These are phyloP conservation scores for Nicotiana otophora DNA, from an alignment of 257 asterid genomes.

Conservation along the genomic window DNA sequence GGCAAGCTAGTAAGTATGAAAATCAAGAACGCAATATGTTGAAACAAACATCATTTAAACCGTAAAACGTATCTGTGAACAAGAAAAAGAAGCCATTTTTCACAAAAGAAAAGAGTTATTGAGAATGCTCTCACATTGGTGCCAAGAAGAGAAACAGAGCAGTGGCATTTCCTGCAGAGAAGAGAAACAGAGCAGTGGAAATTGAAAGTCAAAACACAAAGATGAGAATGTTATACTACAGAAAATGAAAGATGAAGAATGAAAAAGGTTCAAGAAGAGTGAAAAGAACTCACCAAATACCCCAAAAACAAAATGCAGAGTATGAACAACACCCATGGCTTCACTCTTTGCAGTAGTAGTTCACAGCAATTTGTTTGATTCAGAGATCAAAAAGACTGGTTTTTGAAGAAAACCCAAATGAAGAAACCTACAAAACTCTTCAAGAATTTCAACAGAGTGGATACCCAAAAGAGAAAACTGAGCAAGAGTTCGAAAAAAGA, in stretches of 20 bases:
- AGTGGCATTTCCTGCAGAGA: slow-evolving; percentile 53
- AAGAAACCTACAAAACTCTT: background rate
- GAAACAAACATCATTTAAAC: background rate
- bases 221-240: background rate
- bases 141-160: slow-evolving; percentile 84
- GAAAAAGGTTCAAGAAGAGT: background rate
- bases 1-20: background rate
- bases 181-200: background rate
- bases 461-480: background rate
- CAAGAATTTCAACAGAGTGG: background rate
- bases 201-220: background rate
- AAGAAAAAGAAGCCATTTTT: background rate
- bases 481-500: background rate
- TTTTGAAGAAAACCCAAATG: slow-evolving; percentile 12
- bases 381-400: background rate
- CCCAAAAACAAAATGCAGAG: slow-evolving; percentile 56
- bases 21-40: background rate
- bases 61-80: background rate
- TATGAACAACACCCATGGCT: slow-evolving; percentile 22
- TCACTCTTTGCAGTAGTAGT: background rate
- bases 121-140: slow-evolving; percentile 54
- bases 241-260: background rate
- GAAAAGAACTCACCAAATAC: slow-evolving; percentile 44
- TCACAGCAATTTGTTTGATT: background rate
- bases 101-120: background rate